These are phyloP conservation scores for Aspergillus pseudonomiae DNA, from an alignment of 2,329 filamentous ascomycete species.

Conservation along the genomic window DNA sequence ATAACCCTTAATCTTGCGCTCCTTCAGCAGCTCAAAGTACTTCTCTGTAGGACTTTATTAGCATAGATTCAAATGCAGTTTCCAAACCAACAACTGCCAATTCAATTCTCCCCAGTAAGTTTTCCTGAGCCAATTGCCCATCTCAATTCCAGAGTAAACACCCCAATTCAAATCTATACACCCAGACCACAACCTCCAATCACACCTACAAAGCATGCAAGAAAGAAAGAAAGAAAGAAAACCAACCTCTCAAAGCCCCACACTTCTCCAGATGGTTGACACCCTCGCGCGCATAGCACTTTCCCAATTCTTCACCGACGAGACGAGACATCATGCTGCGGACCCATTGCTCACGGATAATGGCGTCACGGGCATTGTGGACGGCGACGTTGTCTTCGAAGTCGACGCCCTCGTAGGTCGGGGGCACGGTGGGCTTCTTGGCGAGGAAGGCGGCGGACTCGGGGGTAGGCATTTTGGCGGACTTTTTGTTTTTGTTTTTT, in stretches of 20 bases:
- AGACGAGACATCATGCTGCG: constrained; percentile 69
- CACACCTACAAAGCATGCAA: background rate
- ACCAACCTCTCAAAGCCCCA: constrained; percentile 65
- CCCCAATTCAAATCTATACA: no score
- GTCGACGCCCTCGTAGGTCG: constrained; percentile 69
- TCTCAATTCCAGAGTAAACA: background rate
- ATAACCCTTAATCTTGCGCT: constrained; percentile 66
- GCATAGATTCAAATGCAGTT: background rate
- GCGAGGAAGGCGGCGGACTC: constrained; percentile 66
- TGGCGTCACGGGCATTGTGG: constrained; percentile 66
- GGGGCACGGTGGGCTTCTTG: constrained; percentile 66
- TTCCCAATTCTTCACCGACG: constrained; percentile 67
- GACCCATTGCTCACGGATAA: constrained; percentile 70
- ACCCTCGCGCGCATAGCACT: constrained; percentile 67
- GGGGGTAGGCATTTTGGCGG: constrained; percentile 62
- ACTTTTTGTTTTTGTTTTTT: background rate
- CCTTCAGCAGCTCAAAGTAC: constrained; percentile 66
- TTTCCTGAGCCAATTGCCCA: no score
- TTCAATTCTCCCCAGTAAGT: background rate
- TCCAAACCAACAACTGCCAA: background rate
- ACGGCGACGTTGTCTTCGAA: constrained; percentile 66
- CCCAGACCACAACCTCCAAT: background rate
- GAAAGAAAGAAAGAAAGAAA: constrained; percentile 18
- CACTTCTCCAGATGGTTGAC: constrained; percentile 72
- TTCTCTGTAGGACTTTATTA: constrained; percentile 51